Base-by-base conservation (phyloP, 495 filamentous ascomycete species). In the Hypoxylon perforatum region DNA sequence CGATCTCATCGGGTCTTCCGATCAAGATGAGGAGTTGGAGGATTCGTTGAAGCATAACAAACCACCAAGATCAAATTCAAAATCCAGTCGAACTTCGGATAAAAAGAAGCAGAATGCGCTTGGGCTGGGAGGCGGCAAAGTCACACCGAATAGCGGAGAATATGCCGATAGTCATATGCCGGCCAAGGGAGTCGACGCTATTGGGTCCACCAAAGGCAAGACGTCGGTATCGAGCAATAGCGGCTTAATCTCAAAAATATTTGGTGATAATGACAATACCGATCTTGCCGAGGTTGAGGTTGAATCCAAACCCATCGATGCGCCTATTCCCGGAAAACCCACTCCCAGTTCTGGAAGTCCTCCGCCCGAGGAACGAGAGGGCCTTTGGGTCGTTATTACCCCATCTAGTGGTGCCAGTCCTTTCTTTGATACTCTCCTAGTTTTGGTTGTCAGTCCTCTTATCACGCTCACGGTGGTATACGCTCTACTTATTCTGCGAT, bases 401-500 rank as follows among this genome's bases (percentile, higher is more conserved):
- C 95, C 93, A 12, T 92, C 93, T 6, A 93, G 88, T 77, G 92
- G 92, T 53, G 90, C 91, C n/a, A 95, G 88, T 55, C 94, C 95
- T 0, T 97, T 99, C 78, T 94, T 98, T 57, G 95, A 99, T 72
- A 99, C 96, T 0, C 87, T 98, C 4, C 78, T 97, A 35, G 93
- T 99, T 9, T 82, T 99, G 11, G 93, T 98, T 25, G 85, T 98
- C 30, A 97, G 92, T 73, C 95, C 95, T 4, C 77, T 99, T 7
- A 88, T 98, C 54, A 99, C 95, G 1, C 76, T 99, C 59, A 93
- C 92, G 1, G 88, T 97, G 15, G 96, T 99, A 1, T 99, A 99
- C 74, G 88, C 92, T 39, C 84, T 99, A 10, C 84, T 98, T 15
- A 81, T 98, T 19, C 78, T 97, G 39, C 91, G 96, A 42, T 94